Conservation (phyloP, 495 filamentous ascomycete species). For the Penicillium diatomitis region DNA sequence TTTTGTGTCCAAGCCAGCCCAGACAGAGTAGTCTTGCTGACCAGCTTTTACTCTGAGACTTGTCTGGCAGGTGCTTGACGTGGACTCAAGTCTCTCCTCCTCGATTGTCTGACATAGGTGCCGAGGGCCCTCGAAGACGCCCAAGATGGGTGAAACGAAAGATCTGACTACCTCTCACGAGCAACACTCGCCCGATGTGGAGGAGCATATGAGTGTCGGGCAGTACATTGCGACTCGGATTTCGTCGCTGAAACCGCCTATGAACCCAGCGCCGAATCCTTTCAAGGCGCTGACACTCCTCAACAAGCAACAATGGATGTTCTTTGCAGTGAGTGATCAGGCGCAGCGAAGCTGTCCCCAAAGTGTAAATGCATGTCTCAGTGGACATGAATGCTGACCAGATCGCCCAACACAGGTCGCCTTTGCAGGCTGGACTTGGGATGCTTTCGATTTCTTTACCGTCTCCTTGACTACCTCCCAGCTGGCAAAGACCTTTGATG, state of each 20-base stretch:
- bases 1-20: not conserved
- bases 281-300: slow-evolving; percentile 60
- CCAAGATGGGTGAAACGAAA: slow-evolving; percentile 5
- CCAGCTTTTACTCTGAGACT: too few species aligned
- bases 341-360: not conserved
- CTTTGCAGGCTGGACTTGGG: slow-evolving; percentile 72
- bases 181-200: slow-evolving; percentile 16
- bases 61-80: not conserved
- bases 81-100: not conserved
- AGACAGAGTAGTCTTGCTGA: too few species aligned
- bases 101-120: not conserved
- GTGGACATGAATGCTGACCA: not conserved
- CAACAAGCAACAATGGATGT: slow-evolving; percentile 72
- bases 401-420: slow-evolving; percentile 24
- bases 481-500: slow-evolving; percentile 57
- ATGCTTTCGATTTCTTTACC: slow-evolving; percentile 89
- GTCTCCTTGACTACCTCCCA: slow-evolving; percentile 66
- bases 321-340: slow-evolving; percentile 51
- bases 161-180: not conserved
- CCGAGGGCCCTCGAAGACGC: not conserved
- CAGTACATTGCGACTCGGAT: slow-evolving; percentile 64
- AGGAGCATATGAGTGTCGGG: slow-evolving; percentile 43
- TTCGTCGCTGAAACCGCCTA: slow-evolving; percentile 63
- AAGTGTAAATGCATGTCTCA: too few species aligned
- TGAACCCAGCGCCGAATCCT: slow-evolving; percentile 72